These are phyloP conservation scores for Exserohilum turcica DNA, from an alignment of 2,329 filamentous ascomycete genomes.

Conservation along the genomic window DNA sequence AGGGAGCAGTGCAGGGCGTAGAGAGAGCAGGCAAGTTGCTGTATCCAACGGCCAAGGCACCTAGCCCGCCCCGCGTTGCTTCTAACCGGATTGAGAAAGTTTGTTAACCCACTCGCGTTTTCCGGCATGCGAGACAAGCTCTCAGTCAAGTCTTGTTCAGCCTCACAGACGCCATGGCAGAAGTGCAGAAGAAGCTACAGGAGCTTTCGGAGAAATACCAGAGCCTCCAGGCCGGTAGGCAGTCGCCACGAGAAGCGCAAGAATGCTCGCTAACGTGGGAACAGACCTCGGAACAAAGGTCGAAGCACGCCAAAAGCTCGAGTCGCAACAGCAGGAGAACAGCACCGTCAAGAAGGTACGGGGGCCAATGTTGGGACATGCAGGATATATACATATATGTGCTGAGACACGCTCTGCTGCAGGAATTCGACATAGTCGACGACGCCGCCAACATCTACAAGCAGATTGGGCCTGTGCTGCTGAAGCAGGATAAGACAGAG, in stretches of 20 bases:
- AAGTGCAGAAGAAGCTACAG: constrained; percentile 78
- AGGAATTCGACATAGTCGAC: constrained; percentile 82
- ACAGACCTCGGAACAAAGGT: constrained; percentile 80
- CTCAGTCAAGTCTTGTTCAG: constrained; percentile 32
- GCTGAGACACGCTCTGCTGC: constrained; percentile 3
- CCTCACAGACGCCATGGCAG: constrained; percentile 47
- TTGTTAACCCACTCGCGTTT: constrained; percentile 31
- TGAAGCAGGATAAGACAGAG: constrained; percentile 93
- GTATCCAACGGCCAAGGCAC: constrained; percentile 20
- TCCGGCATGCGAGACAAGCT: constrained; percentile 17
- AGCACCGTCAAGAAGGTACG: constrained; percentile 78
- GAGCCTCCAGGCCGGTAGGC: constrained; percentile 78
- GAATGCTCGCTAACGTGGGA: constrained; percentile 21
- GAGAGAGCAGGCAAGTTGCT: constrained; percentile 12
- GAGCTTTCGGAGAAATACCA: constrained; percentile 85
- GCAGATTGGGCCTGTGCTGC: constrained; percentile 84
- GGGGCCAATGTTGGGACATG: background rate
- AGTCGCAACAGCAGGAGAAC: constrained; percentile 94
- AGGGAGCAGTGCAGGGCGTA: constrained; percentile 4
- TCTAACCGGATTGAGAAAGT: constrained; percentile 32
- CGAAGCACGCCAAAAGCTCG: constrained; percentile 83
- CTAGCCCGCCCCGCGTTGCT: constrained; percentile 23
- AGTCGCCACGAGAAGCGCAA: background rate
- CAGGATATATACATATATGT: background rate
- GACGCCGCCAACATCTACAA: constrained; percentile 94